A percentile compares a stretch with the other conserved stretches of the same genome.
These are phyloP conservation scores for Kregervanrija delftensis DNA, from an alignment of 805 yeast genomes.

Conservation along the genomic window DNA sequence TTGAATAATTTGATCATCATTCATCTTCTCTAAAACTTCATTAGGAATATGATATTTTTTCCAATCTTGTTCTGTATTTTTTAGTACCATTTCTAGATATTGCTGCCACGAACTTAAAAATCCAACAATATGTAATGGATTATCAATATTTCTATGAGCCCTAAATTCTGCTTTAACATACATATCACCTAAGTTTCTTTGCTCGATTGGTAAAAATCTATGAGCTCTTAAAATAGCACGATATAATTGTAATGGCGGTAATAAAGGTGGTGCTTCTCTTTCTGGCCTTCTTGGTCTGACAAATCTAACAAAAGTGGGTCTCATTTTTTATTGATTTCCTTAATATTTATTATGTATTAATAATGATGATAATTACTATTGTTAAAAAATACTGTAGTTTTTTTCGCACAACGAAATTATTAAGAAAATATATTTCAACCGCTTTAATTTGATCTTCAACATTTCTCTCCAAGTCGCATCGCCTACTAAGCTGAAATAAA, in stretches of 20 bases:
- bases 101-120: conserved; percentile 94
- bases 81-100: conserved; percentile 46
- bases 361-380: no score
- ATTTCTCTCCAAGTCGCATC: no score
- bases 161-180: conserved; percentile 88
- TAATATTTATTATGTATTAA: no score
- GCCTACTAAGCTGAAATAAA: no score
- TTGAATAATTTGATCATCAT: conserved; percentile 86
- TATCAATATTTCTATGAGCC: conserved; percentile 73
- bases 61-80: conserved; percentile 53
- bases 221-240: conserved; percentile 82
- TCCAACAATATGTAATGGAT: conserved; percentile 91
- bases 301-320: no score
- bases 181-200: conserved; percentile 77
- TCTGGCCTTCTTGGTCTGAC: conserved; percentile 26
- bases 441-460: no score
- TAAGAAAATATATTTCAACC: no score
- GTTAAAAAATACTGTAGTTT: no score
- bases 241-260: conserved; percentile 80
- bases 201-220: conserved; percentile 53
- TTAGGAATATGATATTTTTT: conserved; percentile 53
- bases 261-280: conserved; percentile 36
- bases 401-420: no score
- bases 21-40: conserved; percentile 69
- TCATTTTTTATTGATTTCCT: no score